Percentiles rank a stretch among this genome's conserved stretches.
These are phyloP conservation scores for Rhodotorula paludigena DNA, from an alignment of 768 basidiomycete genomes.

Conservation along the genomic window DNA sequence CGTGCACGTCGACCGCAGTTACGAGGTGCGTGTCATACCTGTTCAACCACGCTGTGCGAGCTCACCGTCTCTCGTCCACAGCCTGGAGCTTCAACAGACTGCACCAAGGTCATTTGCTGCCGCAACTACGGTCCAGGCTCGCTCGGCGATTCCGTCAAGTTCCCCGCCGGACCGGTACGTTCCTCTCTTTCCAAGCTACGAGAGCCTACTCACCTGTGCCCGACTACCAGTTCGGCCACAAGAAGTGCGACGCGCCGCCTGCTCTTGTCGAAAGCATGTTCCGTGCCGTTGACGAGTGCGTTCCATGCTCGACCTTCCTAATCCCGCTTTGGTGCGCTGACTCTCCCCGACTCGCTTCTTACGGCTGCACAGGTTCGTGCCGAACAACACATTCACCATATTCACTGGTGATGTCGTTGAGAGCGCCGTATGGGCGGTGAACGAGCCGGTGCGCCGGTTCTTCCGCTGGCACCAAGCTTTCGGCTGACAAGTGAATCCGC, in stretches of 20 bases:
- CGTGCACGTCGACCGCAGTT: conserved; percentile 59
- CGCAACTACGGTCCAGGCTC: conserved; percentile 51
- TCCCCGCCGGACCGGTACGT: conserved; percentile 51
- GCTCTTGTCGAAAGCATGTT: conserved; percentile 56
- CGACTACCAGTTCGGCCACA: conserved; percentile 23
- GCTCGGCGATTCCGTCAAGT: conserved; percentile 45
- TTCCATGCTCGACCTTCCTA: accelerated
- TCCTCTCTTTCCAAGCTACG: no score
- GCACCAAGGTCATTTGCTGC: conserved; percentile 64
- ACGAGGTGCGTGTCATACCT: conserved; percentile 49
- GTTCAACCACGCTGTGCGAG: no score
- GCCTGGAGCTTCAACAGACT: conserved; percentile 57
- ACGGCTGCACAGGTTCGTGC: conserved; percentile 29
- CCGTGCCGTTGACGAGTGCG: conserved; percentile 47
- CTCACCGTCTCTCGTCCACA: conserved; percentile 30
- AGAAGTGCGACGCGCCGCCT: conserved; percentile 56
- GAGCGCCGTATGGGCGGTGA: conserved; percentile 29
- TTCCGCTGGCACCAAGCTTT: not conserved
- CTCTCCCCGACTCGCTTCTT: no score
- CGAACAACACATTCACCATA: conserved; percentile 51
- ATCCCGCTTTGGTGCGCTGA: not conserved
- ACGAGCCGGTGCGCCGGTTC: conserved; percentile 14
- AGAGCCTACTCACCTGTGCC: no score
- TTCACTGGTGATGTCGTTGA: conserved; percentile 66
- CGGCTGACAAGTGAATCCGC: not conserved